Conservation (phyloP, 2,329 filamentous ascomycete genomes). For the Fulvia fulva region DNA sequence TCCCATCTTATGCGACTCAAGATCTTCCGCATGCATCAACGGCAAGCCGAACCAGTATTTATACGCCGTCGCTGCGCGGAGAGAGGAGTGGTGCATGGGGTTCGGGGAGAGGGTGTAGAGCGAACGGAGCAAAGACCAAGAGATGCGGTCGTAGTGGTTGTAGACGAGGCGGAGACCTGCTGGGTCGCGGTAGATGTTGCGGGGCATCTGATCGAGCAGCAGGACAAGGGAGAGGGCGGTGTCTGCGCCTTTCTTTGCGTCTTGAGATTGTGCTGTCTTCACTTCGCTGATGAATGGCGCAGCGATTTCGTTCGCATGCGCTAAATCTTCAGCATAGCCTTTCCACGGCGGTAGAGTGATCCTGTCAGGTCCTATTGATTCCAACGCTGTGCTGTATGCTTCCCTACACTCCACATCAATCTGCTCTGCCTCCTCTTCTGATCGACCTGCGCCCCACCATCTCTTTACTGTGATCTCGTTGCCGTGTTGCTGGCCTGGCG, state of each 20-base stretch:
- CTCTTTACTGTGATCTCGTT: slow-evolving; percentile 28
- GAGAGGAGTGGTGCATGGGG: slow-evolving; percentile 10
- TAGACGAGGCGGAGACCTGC: slow-evolving; percentile 48
- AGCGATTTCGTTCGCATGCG: slow-evolving; percentile 23
- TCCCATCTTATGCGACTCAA: slow-evolving; percentile 43
- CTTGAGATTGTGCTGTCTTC: slow-evolving; percentile 21
- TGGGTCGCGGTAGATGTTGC: slow-evolving; percentile 56
- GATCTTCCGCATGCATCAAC: slow-evolving; percentile 56
- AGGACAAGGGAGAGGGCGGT: slow-evolving; percentile 50
- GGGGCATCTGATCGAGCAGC: slow-evolving; percentile 60
- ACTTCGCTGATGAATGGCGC: slow-evolving; percentile 39
- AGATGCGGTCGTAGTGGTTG: slow-evolving; percentile 53
- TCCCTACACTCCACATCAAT: slow-evolving; percentile 38
- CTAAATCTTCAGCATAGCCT: slow-evolving; percentile 26
- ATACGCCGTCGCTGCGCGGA: slow-evolving; percentile 28
- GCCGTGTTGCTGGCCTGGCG: slow-evolving; percentile 26
- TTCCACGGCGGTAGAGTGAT: slow-evolving; percentile 29
- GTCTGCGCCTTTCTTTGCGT: slow-evolving; percentile 28
- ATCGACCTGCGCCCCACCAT: slow-evolving; percentile 37
- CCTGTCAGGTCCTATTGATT: slow-evolving; percentile 36
- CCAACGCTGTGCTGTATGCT: slow-evolving; percentile 35
- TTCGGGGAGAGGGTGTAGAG: slow-evolving; percentile 4
- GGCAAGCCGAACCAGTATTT: slow-evolving; percentile 59
- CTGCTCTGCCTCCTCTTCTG: slow-evolving; percentile 31
- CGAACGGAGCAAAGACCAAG: slow-evolving; percentile 37